These are phyloP conservation scores for Phytophthora cryptogea DNA, from an alignment of 352 stramenopile genomes.

Conservation along the genomic window DNA sequence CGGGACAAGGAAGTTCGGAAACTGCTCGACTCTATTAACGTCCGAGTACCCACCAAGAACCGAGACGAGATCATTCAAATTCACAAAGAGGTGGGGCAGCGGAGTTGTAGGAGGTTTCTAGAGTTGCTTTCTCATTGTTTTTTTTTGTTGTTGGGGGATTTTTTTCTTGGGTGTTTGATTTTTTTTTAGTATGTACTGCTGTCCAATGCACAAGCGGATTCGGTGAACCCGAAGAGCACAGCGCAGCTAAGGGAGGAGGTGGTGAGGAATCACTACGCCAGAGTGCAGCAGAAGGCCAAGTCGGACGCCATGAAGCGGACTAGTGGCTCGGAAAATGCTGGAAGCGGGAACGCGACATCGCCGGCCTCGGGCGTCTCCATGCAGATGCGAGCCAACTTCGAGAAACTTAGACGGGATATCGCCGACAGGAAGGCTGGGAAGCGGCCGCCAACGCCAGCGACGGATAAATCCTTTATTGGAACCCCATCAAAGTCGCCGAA, in stretches of 20 bases:
- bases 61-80: conserved; percentile 88
- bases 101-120: not conserved
- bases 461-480: conserved; percentile 15
- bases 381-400: conserved; percentile 79
- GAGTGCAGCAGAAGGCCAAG: conserved; percentile 68
- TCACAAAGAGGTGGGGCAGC: conserved; percentile 79
- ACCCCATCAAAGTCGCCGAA: conserved; percentile 24
- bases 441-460: conserved; percentile 18
- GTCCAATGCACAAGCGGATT: conserved; percentile 81
- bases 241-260: conserved; percentile 73
- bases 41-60: conserved; percentile 64
- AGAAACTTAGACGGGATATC: conserved; percentile 72
- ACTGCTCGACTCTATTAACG: conserved; percentile 70
- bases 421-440: conserved; percentile 58
- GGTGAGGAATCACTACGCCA: conserved; percentile 62
- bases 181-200: conserved; percentile 71
- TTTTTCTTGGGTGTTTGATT: conserved; percentile 4
- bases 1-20: conserved; percentile 83
- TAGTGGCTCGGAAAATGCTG: conserved; percentile 25
- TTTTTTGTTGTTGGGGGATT: conserved; percentile 9
- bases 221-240: conserved; percentile 70
- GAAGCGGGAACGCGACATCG: conserved; percentile 31
- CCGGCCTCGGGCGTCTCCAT: conserved; percentile 42
- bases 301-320: conserved; percentile 38
- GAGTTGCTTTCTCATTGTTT: not conserved